Evolutionary conservation across 202 grass and related monocot species (phyloP).

Genomic region (Alloteropsis angusta): DNA sequence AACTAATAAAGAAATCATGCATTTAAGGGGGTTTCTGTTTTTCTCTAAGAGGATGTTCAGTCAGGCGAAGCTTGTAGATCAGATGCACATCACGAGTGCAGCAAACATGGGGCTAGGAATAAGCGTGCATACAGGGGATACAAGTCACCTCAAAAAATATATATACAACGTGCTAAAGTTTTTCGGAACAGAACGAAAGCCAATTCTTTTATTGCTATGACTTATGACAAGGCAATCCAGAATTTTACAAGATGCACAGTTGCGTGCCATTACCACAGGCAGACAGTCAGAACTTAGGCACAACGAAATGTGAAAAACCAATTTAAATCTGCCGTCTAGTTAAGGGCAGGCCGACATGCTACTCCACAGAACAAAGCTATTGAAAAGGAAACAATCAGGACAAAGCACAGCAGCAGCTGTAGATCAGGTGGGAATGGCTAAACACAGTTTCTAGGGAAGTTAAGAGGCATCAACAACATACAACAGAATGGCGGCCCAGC

Average conservation of each 20-base stretch:
- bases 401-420: constrained; percentile 25
- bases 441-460: constrained; percentile 32
- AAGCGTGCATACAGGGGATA: neutral
- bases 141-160: neutral
- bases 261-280: neutral
- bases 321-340: constrained; percentile 32
- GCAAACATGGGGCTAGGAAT: no score
- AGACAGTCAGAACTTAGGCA: neutral
- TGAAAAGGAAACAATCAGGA: constrained; percentile 3
- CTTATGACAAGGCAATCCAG: neutral
- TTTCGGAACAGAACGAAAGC: neutral
- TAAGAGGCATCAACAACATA: constrained; percentile 34
- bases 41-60: no score
- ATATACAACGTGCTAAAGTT: neutral
- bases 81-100: no score
- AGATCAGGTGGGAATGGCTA: constrained; percentile 30
- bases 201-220: neutral
- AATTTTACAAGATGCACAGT: neutral
- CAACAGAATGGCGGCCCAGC: constrained; percentile 28
- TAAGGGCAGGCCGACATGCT: constrained; percentile 20
- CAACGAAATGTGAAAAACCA: neutral
- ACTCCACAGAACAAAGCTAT: constrained; percentile 21
- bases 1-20: no score
- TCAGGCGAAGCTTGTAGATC: no score
- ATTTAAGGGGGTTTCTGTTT: no score